Conservation (phyloP, 192 early-diverging fungal genomes). For the Podila clonocystis region DNA sequence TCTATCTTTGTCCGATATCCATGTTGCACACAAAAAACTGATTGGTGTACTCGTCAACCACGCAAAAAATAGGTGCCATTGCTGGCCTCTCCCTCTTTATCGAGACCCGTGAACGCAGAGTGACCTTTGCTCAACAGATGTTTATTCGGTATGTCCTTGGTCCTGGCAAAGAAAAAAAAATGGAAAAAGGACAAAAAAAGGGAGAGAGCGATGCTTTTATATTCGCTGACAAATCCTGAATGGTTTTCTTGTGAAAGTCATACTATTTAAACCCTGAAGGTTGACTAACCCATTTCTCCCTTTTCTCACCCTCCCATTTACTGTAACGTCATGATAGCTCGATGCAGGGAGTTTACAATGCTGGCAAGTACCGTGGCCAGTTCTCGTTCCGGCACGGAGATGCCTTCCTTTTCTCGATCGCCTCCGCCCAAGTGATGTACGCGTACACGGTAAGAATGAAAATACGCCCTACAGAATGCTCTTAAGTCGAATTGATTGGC, state of each 20-base stretch:
- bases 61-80: constrained; percentile 44
- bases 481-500: too few species aligned
- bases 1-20: too few species aligned
- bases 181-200: too few species aligned
- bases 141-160: constrained; percentile 58
- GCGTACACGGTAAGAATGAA: constrained; percentile 61
- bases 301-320: neutral
- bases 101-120: constrained; percentile 61
- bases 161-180: neutral
- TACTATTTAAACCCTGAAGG: too few species aligned
- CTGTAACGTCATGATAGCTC: constrained; percentile 46
- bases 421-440: constrained; percentile 65
- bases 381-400: constrained; percentile 66
- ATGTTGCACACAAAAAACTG: too few species aligned
- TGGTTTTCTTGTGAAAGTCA: constrained; percentile 1
- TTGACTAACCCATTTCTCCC: neutral
- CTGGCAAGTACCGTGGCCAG: constrained; percentile 60
- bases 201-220: neutral
- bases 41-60: neutral
- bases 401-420: constrained; percentile 60
- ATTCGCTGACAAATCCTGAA: constrained; percentile 28
- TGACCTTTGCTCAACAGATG: constrained; percentile 67
- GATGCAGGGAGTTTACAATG: constrained; percentile 64
- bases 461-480: neutral
- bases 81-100: constrained; percentile 61